These are phyloP conservation scores for Solanum hybrid DNA, from an alignment of 305 asterid genomes.

Conservation along the genomic window DNA sequence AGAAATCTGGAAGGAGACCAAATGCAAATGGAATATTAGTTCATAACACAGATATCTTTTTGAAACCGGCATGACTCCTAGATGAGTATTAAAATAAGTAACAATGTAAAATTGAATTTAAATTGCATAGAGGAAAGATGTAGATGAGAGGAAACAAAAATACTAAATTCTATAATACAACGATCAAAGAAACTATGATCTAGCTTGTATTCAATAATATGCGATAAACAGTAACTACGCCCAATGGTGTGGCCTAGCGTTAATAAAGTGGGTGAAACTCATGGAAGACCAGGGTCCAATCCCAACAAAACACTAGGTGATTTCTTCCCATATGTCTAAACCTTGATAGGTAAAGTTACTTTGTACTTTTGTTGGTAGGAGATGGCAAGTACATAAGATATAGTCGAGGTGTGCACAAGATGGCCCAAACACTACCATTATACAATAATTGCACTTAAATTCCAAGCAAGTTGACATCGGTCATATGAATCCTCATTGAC, in stretches of 20 bases:
- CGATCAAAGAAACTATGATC: not conserved
- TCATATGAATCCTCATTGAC: not conserved
- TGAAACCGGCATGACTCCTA: not conserved
- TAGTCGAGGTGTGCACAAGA: not conserved
- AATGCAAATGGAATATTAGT: not conserved
- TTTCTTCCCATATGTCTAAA: not conserved
- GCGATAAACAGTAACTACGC: not conserved
- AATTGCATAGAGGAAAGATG: not conserved
- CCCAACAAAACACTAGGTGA: not conserved
- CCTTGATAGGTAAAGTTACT: not conserved
- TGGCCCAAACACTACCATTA: not conserved
- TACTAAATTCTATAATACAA: not conserved
- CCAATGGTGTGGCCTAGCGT: not conserved
- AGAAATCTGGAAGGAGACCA: slow-evolving; percentile 44
- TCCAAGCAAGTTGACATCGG: not conserved
- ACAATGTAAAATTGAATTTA: not conserved
- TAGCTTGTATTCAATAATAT: not conserved
- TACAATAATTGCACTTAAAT: not conserved
- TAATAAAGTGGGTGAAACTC: not conserved
- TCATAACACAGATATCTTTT: not conserved
- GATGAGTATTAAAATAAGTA: not conserved
- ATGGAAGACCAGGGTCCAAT: not conserved
- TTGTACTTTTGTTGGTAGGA: not conserved
- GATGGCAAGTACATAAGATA: not conserved
- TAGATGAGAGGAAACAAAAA: not conserved